Conservation (phyloP, 75 land plant species). For the Sequoiadendron giganteum region DNA sequence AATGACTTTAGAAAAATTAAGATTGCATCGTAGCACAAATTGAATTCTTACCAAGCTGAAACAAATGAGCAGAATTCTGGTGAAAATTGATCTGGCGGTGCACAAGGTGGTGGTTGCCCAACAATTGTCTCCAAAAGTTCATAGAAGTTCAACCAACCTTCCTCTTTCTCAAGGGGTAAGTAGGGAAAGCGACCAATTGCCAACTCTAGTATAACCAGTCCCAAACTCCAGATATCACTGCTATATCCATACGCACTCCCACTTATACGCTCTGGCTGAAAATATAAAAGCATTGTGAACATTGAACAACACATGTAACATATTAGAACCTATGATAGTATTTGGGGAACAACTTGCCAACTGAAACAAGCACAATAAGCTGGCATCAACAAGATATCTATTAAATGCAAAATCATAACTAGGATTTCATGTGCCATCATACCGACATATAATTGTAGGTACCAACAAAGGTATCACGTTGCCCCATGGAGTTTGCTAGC, state of each 20-base stretch:
- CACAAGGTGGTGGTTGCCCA: slow-evolving; percentile 70
- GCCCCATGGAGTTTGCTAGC: slow-evolving; percentile 73
- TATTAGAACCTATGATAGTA: background rate
- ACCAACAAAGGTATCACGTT: slow-evolving; percentile 90
- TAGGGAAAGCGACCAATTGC: slow-evolving; percentile 89
- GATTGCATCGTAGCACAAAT: background rate
- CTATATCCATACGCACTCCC: slow-evolving; percentile 63
- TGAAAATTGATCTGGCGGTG: slow-evolving; percentile 77
- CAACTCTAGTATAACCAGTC: slow-evolving; percentile 81
- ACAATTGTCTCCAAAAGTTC: slow-evolving; percentile 85
- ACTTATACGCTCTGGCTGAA: slow-evolving; percentile 87
- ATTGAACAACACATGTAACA: background rate
- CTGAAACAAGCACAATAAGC: background rate
- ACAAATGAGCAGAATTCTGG: slow-evolving; percentile 95
- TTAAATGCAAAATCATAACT: background rate
- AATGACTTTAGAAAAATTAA: background rate
- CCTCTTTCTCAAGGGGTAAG: slow-evolving; percentile 50
- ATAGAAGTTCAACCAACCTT: slow-evolving; percentile 58
- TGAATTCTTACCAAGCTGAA: slow-evolving; percentile 68
- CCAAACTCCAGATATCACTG: slow-evolving; percentile 97
- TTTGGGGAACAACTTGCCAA: background rate
- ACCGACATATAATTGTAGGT: slow-evolving; percentile 97
- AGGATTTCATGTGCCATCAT: slow-evolving; percentile 20
- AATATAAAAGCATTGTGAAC: background rate
- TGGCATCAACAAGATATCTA: background rate